Conservation (phyloP, 192 early-diverging fungal genomes). For the Umbelopsis isabellina region DNA sequence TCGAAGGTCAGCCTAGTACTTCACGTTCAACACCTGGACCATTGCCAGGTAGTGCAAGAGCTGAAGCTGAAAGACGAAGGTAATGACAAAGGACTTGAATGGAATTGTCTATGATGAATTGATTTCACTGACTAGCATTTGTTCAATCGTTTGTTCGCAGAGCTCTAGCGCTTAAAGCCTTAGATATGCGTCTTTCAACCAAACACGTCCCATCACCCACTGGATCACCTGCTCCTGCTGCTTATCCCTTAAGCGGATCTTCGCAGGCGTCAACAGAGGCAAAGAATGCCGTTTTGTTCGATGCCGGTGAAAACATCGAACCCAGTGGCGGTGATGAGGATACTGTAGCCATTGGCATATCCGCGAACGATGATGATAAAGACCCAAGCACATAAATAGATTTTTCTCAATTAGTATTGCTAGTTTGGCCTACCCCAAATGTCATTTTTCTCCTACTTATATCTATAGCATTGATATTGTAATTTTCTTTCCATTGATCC, state of each 20-base stretch:
- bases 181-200: constrained; percentile 61
- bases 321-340: no score
- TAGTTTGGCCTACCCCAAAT: no score
- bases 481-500: no score
- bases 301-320: constrained; percentile 7
- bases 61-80: constrained; percentile 73
- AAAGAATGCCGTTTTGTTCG: constrained; percentile 9
- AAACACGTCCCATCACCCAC: constrained; percentile 13
- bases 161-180: constrained; percentile 66
- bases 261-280: background rate
- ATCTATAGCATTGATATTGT: no score
- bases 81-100: constrained; percentile 24
- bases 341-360: no score
- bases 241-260: background rate
- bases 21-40: constrained; percentile 34
- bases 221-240: background rate
- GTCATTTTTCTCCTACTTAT: no score
- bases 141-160: constrained; percentile 36
- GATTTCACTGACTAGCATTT: background rate
- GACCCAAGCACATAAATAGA: no score
- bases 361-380: no score
- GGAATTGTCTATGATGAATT: background rate
- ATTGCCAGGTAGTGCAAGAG: constrained; percentile 53
- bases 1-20: constrained; percentile 44
- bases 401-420: no score